Base-by-base conservation (phyloP, 306 rosid genomes). In the Gleditsia sinensis region DNA sequence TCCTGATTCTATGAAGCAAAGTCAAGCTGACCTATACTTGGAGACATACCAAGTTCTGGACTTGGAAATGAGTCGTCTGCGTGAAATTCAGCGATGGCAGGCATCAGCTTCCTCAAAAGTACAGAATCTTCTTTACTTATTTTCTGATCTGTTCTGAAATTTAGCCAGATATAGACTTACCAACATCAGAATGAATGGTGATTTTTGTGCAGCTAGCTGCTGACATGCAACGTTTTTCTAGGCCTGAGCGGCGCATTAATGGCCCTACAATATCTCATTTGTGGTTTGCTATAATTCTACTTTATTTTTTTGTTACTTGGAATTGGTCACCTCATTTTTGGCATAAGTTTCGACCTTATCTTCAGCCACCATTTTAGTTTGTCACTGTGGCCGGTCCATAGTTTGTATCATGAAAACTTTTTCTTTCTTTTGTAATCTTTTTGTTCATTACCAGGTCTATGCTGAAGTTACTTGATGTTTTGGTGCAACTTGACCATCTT, bases 1-100 rank as follows among this genome's bases (percentile, higher is more conserved):
- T 75, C 98, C 98, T 5, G 98, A 94, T 70, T 91, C 97, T 78
- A 94, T 94, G 98, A 94, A 94, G 90, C 98, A 94, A 87, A 94
- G 93, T 81, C 98, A 94, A 90, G 93, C 97, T 74, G 98, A 94
- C 77, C 89, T 94, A 75, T 94, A 94, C 81, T 77, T 91, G 81
- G 97, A 91, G 83, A 94, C 98, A 5, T 94, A 94, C 80, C 97
- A 94, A 94, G 98, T 91, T 81, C 77, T 94, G 79, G 98, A 91
- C 85, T 87, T 94, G 95, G 98, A 94, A 79, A 94, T 94, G 98
- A 91, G 98, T 67, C 98, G 97, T 48, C 75, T 94, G 67, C 97
- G 97, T 76, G 96, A 94, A 85, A 94, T 94, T 81, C 98, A 94
- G 82, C 78, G 94, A 60, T 94, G 98, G 97, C 98, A 94, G 87